Percentiles rank a stretch among this genome's conserved stretches.
Conservation (phyloP, 805 yeast species). For the Sugiyamaella boreocaroliniensis region DNA sequence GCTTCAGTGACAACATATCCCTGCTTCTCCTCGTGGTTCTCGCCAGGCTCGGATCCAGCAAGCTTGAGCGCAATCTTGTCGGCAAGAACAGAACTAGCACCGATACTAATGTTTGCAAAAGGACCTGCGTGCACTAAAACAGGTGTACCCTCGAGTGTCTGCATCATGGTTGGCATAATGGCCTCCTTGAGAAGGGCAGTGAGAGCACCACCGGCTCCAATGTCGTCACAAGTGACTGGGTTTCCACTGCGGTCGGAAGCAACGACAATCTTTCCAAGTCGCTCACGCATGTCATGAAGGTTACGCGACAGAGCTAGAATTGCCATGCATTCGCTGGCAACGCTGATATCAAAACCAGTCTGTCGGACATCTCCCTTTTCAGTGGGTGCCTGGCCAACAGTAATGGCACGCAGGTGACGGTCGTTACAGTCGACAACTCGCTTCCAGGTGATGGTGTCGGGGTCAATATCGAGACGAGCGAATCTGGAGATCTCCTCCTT, state of each 20-base stretch:
- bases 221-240: slow-evolving; percentile 89
- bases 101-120: slow-evolving; percentile 94
- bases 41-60: slow-evolving; percentile 57
- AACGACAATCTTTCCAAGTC: slow-evolving; percentile 85
- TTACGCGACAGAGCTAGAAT: slow-evolving; percentile 77
- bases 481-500: slow-evolving; percentile 66
- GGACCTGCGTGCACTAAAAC: slow-evolving; percentile 98
- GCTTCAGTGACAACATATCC: slow-evolving; percentile 97
- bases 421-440: slow-evolving; percentile 95
- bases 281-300: slow-evolving; percentile 73
- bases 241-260: slow-evolving; percentile 69
- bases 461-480: slow-evolving; percentile 83
- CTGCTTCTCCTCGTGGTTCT: slow-evolving; percentile 28
- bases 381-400: slow-evolving; percentile 87
- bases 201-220: slow-evolving; percentile 93
- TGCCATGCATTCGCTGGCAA: slow-evolving; percentile 96
- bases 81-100: slow-evolving; percentile 91
- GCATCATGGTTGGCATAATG: slow-evolving; percentile 94
- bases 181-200: slow-evolving; percentile 95
- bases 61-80: slow-evolving; percentile 88
- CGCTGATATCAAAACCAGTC: slow-evolving; percentile 93
- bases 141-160: slow-evolving; percentile 95
- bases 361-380: slow-evolving; percentile 82
- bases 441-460: slow-evolving; percentile 81
- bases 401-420: slow-evolving; percentile 79